Evolutionary conservation across 805 yeast species (phyloP), one percentile per base, ranked within the genome.

Genomic region (Candida sanyiensis): DNA sequence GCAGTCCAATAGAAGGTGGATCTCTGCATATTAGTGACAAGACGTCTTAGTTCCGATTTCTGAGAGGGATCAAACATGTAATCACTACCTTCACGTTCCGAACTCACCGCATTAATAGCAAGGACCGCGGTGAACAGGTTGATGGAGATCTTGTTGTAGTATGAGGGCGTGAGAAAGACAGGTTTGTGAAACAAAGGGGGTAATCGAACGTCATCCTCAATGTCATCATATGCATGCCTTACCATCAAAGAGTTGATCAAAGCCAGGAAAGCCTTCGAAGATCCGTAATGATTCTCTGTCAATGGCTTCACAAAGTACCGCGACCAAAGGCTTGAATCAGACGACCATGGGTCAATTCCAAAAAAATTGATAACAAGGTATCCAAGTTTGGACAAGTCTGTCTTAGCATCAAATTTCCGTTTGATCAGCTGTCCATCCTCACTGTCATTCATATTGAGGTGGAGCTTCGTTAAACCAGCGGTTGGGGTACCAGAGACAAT

Each of bases 1-100:
- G 87, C 88, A 1, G 85, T 77, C 89, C 89, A 81, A 49, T 77
- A 77, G 53, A 81, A 80, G 0, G 88, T 77, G 1, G 83, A 77
- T 42, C 80, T 65, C 54, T 76, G 84, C 21, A 81, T 52, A 50
- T 81, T 81, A 4, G 73, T 69, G 10, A 81, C 70, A 46, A 81
- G 63, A 35, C 80, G 57, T 43, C 80, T 61, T 27, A 81, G 56
- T 44, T 77, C 79, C 15, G 55, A 56, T 29, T 75, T 62, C 48
- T 79, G 80, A 1, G 70, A 56, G 0, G 77, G 72, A 62, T 80
- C 80, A 51, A 81, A 81, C 85, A 81, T 78, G 56, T 77, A 81
- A 55, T 81, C 88, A 18, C 69, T 64, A 46, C 74, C 89, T 5
- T 64, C 68, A 35, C 87, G 58, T 51, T 80, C 86, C 0, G 87